Evolutionary conservation across 176 grass and related monocot genomes (phyloP).

Genomic region (Triticum timopheevii): DNA sequence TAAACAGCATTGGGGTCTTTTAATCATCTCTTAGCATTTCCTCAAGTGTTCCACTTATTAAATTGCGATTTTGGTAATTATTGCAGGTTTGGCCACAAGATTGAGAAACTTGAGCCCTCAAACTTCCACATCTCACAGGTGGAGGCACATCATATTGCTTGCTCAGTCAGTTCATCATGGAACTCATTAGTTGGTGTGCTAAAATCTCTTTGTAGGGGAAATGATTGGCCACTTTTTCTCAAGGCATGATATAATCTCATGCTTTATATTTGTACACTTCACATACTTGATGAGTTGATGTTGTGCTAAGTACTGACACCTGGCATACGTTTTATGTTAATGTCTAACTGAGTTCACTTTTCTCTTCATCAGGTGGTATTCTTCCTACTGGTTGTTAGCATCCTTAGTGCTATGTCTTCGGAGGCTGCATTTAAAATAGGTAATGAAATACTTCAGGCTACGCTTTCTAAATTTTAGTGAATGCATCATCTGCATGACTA

Average conservation of each 20-base stretch:
- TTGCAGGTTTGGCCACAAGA: conserved; percentile 75
- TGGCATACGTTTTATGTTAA: background rate
- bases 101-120: conserved; percentile 90
- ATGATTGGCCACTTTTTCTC: conserved; percentile 80
- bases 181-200: conserved; percentile 70
- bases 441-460: conserved; percentile 32
- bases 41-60: background rate
- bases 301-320: background rate
- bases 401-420: conserved; percentile 67
- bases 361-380: conserved; percentile 55
- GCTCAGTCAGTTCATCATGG: conserved; percentile 63
- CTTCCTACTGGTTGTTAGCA: conserved; percentile 62
- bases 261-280: conserved; percentile 11
- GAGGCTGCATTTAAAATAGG: conserved; percentile 79
- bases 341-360: conserved; percentile 8
- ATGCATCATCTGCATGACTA: background rate
- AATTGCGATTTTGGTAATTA: conserved; percentile 2
- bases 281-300: background rate
- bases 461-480: background rate
- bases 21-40: conserved; percentile 9
- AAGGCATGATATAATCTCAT: conserved; percentile 48
- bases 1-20: background rate
- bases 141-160: conserved; percentile 57
- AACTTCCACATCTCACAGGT: conserved; percentile 73
- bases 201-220: conserved; percentile 92